Conservation (phyloP, 768 basidiomycete species). For the Tricholoma flavovirens region DNA sequence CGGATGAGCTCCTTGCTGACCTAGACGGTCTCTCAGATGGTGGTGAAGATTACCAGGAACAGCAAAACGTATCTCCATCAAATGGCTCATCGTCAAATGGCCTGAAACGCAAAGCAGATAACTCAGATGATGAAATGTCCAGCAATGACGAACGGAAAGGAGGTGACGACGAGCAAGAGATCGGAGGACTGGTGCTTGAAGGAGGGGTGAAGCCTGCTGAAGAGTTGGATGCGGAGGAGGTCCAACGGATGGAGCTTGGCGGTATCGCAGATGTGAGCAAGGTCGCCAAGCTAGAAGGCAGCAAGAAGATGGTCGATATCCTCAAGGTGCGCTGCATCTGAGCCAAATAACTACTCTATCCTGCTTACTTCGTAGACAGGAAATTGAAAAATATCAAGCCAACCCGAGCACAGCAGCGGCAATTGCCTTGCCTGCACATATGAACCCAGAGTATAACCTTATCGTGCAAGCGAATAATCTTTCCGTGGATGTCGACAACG, state of each 20-base stretch:
- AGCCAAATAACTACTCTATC: background rate
- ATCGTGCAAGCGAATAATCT: constrained; percentile 98
- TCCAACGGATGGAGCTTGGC: constrained; percentile 89
- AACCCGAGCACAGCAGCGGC: constrained; percentile 76
- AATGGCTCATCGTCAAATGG: constrained; percentile 25
- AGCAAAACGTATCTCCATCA: constrained; percentile 16
- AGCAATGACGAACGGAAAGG: constrained; percentile 43
- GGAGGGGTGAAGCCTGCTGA: constrained; percentile 94
- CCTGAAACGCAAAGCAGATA: constrained; percentile 62
- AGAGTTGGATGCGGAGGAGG: constrained; percentile 90
- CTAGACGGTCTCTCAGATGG: constrained; percentile 81
- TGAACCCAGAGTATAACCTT: constrained; percentile 92
- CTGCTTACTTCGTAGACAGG: constrained; percentile 38
- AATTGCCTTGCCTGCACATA: constrained; percentile 73
- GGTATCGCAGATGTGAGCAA: constrained; percentile 79
- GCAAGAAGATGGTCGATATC: constrained; percentile 84
- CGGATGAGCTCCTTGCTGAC: constrained; percentile 90
- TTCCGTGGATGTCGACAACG: constrained; percentile 97
- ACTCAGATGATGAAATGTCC: constrained; percentile 51
- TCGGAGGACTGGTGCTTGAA: constrained; percentile 64
- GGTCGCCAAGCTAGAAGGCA: constrained; percentile 84
- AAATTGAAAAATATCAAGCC: constrained; percentile 80
- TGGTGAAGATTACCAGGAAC: constrained; percentile 39
- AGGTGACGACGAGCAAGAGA: constrained; percentile 38
- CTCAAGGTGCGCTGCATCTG: constrained; percentile 48